Evolutionary conservation across 2,329 filamentous ascomycete genomes (phyloP), one percentile per base, ranked within the genome.

Genomic region (Chrysosphaeria jannelii): DNA sequence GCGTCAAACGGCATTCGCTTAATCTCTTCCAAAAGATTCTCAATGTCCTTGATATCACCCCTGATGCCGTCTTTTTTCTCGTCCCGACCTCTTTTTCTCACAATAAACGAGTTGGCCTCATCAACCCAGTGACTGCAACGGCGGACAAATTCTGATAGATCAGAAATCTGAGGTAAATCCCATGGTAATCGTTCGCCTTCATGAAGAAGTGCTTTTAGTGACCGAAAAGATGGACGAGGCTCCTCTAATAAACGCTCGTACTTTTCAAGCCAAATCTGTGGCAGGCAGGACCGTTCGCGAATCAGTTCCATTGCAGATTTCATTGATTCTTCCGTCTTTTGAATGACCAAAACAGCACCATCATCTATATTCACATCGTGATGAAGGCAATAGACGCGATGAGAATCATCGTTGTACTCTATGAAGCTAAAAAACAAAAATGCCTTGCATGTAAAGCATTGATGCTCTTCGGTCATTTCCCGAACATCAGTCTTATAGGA

Each of bases 121-220:
- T 93, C 85, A 31, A 91, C 76, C 72, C 88, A 91, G 40, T 89
- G 78, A 43, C 90, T 88, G 50, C 85, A 93, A 37, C 75, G 69
- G 35, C 90, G 78, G 41, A 97, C 85, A 47, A 89, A 97, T 33
- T 68, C 61, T 45, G 66, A 71, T 34, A 97, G 56, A 35, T 74
- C 61, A 35, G 70, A 58, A 31, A 97, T 57, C 30, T 76, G 79
- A 32, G 67, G 64, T 30, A 97, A 57, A 27, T 76, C 69, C 51
- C 74, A 88, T 28, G 81, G 78, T 37, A 97, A 91, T 44, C 76
- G 79, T 48, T 97, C 85, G 43, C 85, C 85, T 52, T 97, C 85
- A 39, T 69, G 68, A 28, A 93, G 54, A 26, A 97, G 54, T 23
- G 65, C 63, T 31, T 81, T 70, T 35, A 97, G 54, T 33, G 66